Evolutionary conservation across 495 filamentous ascomycete species (phyloP), one percentile per base, ranked within the genome.

Genomic region (Aspergillus mulundensis): DNA sequence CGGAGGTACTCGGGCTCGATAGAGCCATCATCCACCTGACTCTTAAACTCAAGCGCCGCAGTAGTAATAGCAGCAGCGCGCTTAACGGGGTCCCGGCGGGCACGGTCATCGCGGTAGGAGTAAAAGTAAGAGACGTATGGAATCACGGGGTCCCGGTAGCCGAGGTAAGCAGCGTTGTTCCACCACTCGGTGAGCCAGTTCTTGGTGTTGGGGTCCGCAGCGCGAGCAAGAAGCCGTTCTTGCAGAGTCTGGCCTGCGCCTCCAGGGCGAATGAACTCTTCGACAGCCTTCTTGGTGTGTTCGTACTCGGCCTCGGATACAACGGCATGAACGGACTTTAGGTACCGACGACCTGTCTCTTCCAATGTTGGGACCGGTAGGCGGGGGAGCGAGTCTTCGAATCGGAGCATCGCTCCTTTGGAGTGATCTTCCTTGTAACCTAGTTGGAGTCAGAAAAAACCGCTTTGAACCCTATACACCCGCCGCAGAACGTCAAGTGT

Each of bases 111-210:
- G 52, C 88, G 84, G 80, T 96, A 93, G 34, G 91, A 96, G 78
- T 99, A 99, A 76, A 99, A 99, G 80, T 99, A 99, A 69, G 90
- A 95, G 61, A 99, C 95, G 69, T 97, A 99, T 53, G 95, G 95
- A 25, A 97, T 88, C 24, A 99, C 89, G 34, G 95, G 95, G 71
- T 97, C 95, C 56, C 93, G 89, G 78, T 96, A 96, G 55, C 67
- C 81, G 52, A 99, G 81, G 74, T 99, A 99, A 38, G 94, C 92
- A 3, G 83, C 81, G 53, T 92, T 81, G 73, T 97, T 96, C 95
- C 95, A 99, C 95, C 95, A 99, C 63, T 97, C 92, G 57, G 84
- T 82, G 16, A 99, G 69, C 95, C 95, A 99, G 77, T 97, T 99
- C 73, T 88, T 89, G 71, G 80, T 71, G 57, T 90, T 85, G 44